A percentile compares a stretch with the other conserved stretches of the same genome.
These are phyloP conservation scores for Pseudopediastrum boryanum DNA, from an alignment of 139 green algal species.

Conservation along the genomic window DNA sequence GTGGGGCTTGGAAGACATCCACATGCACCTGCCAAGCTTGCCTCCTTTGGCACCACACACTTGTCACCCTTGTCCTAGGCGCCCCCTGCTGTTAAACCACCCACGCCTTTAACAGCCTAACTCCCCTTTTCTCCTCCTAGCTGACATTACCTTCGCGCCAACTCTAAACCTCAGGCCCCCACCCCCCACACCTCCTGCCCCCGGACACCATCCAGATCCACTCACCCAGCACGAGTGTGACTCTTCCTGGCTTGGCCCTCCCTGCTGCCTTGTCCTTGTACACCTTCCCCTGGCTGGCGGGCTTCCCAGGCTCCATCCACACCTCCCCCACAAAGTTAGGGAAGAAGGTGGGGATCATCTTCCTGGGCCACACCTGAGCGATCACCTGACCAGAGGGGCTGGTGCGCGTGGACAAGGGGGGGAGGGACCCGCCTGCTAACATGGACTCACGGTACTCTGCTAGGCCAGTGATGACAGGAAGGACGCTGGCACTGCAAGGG, in stretches of 20 bases:
- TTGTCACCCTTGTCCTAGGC: too few species aligned
- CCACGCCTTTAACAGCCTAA: too few species aligned
- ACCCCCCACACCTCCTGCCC: too few species aligned
- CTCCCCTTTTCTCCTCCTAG: too few species aligned
- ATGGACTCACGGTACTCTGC: slow-evolving; percentile 58
- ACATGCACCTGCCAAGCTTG: too few species aligned
- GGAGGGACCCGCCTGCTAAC: slow-evolving; percentile 41
- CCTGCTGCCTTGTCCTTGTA: slow-evolving; percentile 54
- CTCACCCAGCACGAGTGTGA: slow-evolving; percentile 67
- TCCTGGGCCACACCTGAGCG: slow-evolving; percentile 37
- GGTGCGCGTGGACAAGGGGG: slow-evolving; percentile 23
- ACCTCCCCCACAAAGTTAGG: slow-evolving; percentile 54
- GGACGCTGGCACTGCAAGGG: slow-evolving; percentile 39
- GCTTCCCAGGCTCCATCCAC: slow-evolving; percentile 75
- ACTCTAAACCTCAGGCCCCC: too few species aligned
- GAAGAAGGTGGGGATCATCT: slow-evolving; percentile 39
- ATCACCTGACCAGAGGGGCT: slow-evolving; percentile 36
- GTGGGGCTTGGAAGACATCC: too few species aligned
- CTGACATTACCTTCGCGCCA: too few species aligned
- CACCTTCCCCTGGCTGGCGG: slow-evolving; percentile 57
- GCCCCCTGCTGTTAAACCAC: too few species aligned
- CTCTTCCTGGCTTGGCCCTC: not conserved
- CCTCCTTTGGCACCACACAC: too few species aligned
- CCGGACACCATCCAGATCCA: too few species aligned
- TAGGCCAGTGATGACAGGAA: slow-evolving; percentile 56